Evolutionary conservation across 371 early-diverging fungal species (phyloP).

Genomic region (Mucor plumbeus): DNA sequence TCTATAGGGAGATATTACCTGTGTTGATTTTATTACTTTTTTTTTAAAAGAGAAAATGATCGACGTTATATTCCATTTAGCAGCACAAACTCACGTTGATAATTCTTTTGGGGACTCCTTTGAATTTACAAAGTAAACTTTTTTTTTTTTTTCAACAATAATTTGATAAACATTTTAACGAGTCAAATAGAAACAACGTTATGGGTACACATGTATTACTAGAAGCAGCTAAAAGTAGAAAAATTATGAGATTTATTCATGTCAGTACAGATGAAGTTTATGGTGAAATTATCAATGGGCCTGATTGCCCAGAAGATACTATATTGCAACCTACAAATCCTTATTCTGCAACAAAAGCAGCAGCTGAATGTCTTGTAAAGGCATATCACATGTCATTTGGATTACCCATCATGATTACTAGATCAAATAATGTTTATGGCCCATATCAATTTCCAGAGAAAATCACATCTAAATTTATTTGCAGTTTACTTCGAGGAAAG

Average conservation of each 20-base stretch:
- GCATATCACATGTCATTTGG: slow-evolving; percentile 86
- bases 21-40: slow-evolving; percentile 70
- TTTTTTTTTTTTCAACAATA: too few species aligned
- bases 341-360: slow-evolving; percentile 90
- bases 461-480: slow-evolving; percentile 87
- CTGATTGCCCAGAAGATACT: slow-evolving; percentile 72
- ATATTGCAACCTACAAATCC: slow-evolving; percentile 83
- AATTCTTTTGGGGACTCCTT: slow-evolving; percentile 89
- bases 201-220: slow-evolving; percentile 88
- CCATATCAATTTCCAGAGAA: slow-evolving; percentile 91
- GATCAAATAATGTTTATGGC: slow-evolving; percentile 88
- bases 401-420: slow-evolving; percentile 82
- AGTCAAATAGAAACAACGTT: slow-evolving; percentile 69
- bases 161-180: background rate
- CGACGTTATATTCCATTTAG: slow-evolving; percentile 82
- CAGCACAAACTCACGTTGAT: slow-evolving; percentile 89
- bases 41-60: slow-evolving; percentile 74
- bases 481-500: slow-evolving; percentile 63
- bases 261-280: slow-evolving; percentile 92
- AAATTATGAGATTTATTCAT: slow-evolving; percentile 73
- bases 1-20: slow-evolving; percentile 75
- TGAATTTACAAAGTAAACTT: slow-evolving; percentile 73
- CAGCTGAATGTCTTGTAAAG: slow-evolving; percentile 83
- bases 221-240: slow-evolving; percentile 73
- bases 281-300: slow-evolving; percentile 77